A percentile compares a stretch with the other conserved stretches of the same genome.
phyloP scores from a whole-genome alignment of 2,329 filamentous ascomycete genomes.

The Sporothrix euskadiensis region DNA sequence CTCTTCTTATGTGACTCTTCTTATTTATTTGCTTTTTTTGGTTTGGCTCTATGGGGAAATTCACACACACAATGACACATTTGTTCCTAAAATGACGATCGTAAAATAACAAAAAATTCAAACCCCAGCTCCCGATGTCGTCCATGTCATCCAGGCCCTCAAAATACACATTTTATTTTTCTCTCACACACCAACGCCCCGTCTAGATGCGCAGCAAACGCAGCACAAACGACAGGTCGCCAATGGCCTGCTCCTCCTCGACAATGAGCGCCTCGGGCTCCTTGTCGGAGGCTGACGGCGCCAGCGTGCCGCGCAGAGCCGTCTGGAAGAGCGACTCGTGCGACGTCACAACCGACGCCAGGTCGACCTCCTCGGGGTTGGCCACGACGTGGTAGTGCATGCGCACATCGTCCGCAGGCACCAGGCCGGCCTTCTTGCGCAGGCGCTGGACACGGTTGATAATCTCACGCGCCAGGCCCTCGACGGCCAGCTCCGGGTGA shows the following conservation, averaged over 20 bases:
- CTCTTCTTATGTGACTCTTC: not conserved
- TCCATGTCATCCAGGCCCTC: constrained; percentile 4
- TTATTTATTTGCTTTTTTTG: not conserved
- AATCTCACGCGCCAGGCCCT: constrained; percentile 87
- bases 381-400: constrained; percentile 86
- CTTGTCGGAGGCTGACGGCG: constrained; percentile 60
- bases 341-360: constrained; percentile 67
- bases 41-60: not conserved
- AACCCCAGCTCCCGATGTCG: constrained; percentile 15
- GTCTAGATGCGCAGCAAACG: constrained; percentile 29
- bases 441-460: constrained; percentile 90
- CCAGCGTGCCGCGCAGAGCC: constrained; percentile 72
- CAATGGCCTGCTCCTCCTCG: constrained; percentile 68
- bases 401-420: constrained; percentile 89
- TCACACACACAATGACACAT: not conserved
- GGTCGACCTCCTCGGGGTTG: constrained; percentile 74
- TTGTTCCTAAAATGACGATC: constrained; percentile 15
- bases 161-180: constrained; percentile 2
- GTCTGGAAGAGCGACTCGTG: constrained; percentile 72
- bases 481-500: constrained; percentile 81
- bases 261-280: constrained; percentile 63
- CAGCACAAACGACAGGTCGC: constrained; percentile 33
- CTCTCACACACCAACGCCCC: not conserved
- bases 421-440: constrained; percentile 88
- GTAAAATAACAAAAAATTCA: not conserved